Base-by-base conservation (phyloP, 2,329 filamentous ascomycete genomes). In the Cadophora luteo-olivacea region DNA sequence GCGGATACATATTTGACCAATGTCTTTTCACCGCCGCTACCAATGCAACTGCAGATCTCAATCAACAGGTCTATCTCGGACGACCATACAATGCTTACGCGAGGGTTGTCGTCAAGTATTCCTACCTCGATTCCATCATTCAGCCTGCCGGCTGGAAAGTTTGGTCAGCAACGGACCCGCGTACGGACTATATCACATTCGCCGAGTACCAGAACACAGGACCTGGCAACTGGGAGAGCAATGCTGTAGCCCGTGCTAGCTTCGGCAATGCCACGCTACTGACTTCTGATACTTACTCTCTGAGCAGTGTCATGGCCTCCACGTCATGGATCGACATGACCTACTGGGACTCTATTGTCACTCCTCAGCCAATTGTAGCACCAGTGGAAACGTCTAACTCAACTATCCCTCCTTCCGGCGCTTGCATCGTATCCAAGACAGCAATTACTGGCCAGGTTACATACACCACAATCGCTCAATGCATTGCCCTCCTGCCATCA, bases 1-100 rank as follows among this genome's bases (percentile, higher is more conserved):
- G 68, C 5, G 85, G 82, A 72, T 86, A 85, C 71, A 83, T 87
- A 51, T 83, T 87, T 77, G 85, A 86, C 78, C 82, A 84, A 67
- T 75, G 51, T 66, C 72, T 48, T 24, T 75, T 60, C 70, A 72
- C 45, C 62, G 69, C 41, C 64, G 72, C 25, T 67, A 64, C 14
- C 66, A 67, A 48, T 65, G 64, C 32, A 55, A 69, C 32, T 7
- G 68, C 33, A n/a, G 67, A 70, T 60, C 69, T 67, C 16, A 63
- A 51, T 29, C 45, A 67, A 24, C 19, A 57, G 24, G 65, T 67
- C 67, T 85, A 83, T 66, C 80, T 86, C 24, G 85, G 85, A 6
- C 79, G 84, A 1, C 84, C 84, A 6, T 86, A 84, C 82, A 76
- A 80, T 29, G 78, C 80, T 61, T 85, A 82, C 63, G 80, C 84